Percentiles rank a stretch among this genome's conserved stretches.
phyloP scores from a whole-genome alignment of 2,329 filamentous ascomycete species.

The Talaromyces amestolkiae region DNA sequence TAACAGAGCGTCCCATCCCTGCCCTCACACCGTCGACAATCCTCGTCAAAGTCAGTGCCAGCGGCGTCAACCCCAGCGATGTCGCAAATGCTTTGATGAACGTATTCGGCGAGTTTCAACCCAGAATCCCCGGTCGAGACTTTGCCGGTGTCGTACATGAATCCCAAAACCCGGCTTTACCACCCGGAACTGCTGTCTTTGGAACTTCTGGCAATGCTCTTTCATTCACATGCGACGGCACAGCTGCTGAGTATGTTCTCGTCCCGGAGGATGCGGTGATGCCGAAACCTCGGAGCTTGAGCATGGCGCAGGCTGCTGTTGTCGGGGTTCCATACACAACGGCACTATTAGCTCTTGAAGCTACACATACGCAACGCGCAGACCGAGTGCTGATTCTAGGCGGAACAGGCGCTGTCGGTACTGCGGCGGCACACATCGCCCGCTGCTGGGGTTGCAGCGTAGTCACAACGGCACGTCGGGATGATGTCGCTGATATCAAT shows the following conservation, averaged over 20 bases:
- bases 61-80: constrained; percentile 7
- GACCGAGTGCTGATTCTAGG: constrained; percentile 33
- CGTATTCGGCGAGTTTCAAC: constrained; percentile 4
- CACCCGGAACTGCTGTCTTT: constrained; percentile 29
- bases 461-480: constrained; percentile 28
- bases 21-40: not conserved
- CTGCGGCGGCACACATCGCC: constrained; percentile 28
- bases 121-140: constrained; percentile 32
- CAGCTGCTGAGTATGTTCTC: constrained; percentile 11
- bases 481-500: constrained; percentile 24
- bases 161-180: constrained; percentile 21
- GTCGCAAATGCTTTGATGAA: not conserved
- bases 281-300: constrained; percentile 24
- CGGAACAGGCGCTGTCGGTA: constrained; percentile 30
- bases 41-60: not conserved
- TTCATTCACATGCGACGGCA: constrained; percentile 28
- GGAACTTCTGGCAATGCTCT: constrained; percentile 30
- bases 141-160: constrained; percentile 31
- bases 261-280: constrained; percentile 19
- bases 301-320: constrained; percentile 28
- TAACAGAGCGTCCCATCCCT: constrained; percentile 1
- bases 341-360: constrained; percentile 25
- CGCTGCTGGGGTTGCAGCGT: constrained; percentile 25
- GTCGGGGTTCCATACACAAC: constrained; percentile 31
- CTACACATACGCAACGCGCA: constrained; percentile 23